Evolutionary conservation across 2,329 filamentous ascomycete species (phyloP), one percentile per base, ranked within the genome.

Genomic region (Trichophyton verrucosum): DNA sequence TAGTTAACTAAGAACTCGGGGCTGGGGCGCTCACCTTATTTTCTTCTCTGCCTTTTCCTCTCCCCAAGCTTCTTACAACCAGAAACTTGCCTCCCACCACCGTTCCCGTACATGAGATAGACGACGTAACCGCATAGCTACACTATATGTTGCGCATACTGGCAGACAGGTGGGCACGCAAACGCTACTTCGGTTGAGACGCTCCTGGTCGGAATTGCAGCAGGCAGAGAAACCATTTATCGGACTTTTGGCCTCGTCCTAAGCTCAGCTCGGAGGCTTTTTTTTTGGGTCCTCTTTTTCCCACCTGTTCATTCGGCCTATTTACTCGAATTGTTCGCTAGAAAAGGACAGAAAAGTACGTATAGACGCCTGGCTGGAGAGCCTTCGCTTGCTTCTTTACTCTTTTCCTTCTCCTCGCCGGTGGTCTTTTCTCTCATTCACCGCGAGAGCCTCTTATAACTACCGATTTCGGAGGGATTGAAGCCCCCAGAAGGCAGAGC

Each of bases 141-240:
- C 47, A 36, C 47, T 80, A 75, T 72, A 82, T 82, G 80, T 79
- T 71, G 75, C 78, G 80, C 66, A 69, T 80, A 69, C 76, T 78
- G 65, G 80, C 76, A 67, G 81, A 77, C 68, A 71, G 74, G 68
- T 77, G 76, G 76, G 76, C 75, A 68, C 72, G 75, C 61, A 75
- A 75, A 66, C 69, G 76, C 64, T 77, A 77, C 65, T 72, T 76
- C 64, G 75, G 73, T 66, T 76, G 74, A 75, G 58, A 60, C 27
- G 6, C 24, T 57, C 42, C 20, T n/a, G 36, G 40, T 57, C 58
- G 33, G 30, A 61, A 51, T 22, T 15, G 8, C 20, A 27, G 49
- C 38, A 57, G 33, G 33, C 11, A 33, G 17, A 49, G 36, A 49
- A 60, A 38, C 27, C 6, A 5, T 30, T 6, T 36, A 38, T 42